These are phyloP conservation scores for Fagopyrum tataricum DNA, from an alignment of 148 eudicot genomes.

Conservation along the genomic window DNA sequence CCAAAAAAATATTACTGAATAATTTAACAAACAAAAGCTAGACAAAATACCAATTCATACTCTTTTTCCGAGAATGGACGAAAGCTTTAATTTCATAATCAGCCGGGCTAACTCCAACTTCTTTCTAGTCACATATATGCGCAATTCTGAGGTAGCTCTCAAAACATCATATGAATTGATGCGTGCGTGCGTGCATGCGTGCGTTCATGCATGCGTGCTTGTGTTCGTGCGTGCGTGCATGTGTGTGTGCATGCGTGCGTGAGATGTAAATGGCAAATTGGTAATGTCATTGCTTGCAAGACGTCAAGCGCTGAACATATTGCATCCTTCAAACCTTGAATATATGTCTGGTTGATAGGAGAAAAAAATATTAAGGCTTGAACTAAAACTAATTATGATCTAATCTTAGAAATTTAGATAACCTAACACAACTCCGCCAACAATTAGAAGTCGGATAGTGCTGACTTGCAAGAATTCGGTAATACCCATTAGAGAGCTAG, in stretches of 20 bases:
- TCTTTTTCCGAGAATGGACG: conserved; percentile 50
- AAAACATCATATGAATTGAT: conserved; percentile 69
- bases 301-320: no score
- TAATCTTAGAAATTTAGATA: background rate
- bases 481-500: conserved; percentile 52
- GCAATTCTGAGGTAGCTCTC: conserved; percentile 30
- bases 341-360: conserved; percentile 42
- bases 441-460: conserved; percentile 69
- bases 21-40: background rate
- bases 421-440: conserved; percentile 66
- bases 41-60: conserved; percentile 31
- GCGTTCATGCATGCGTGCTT: no score
- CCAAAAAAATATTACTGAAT: background rate
- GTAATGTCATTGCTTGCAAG: conserved; percentile 61
- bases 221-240: no score
- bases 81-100: conserved; percentile 56
- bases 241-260: no score
- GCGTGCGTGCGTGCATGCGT: no score
- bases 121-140: no score
- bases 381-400: background rate
- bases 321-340: conserved; percentile 53
- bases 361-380: background rate
- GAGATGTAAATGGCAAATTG: conserved; percentile 25
- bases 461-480: conserved; percentile 59
- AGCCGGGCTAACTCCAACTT: no score